These are phyloP conservation scores for Sugiyamaella mastotermitis DNA, from an alignment of 805 yeast genomes.

Conservation along the genomic window DNA sequence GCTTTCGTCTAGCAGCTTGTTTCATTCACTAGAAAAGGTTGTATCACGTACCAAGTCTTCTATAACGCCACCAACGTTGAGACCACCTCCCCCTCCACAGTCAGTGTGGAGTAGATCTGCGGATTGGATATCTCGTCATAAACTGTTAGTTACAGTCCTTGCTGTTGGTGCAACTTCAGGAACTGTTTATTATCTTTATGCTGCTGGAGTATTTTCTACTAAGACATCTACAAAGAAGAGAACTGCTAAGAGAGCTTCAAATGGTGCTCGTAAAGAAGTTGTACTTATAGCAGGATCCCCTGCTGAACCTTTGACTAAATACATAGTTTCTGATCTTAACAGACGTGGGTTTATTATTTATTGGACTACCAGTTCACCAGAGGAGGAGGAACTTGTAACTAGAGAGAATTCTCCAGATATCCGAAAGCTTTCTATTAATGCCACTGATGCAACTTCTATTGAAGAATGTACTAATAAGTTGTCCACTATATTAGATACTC, in stretches of 20 bases:
- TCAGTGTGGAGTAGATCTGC: slow-evolving; percentile 13
- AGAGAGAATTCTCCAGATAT: slow-evolving; percentile 62
- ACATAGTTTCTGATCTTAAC: slow-evolving; percentile 68
- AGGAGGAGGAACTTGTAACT: slow-evolving; percentile 43
- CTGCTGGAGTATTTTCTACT: slow-evolving; percentile 4
- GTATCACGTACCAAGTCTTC: slow-evolving; percentile 7
- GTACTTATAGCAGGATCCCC: slow-evolving; percentile 73
- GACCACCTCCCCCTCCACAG: slow-evolving; percentile 26
- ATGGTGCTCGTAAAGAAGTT: slow-evolving; percentile 73
- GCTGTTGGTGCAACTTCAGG: slow-evolving; percentile 19
- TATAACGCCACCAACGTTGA: slow-evolving; percentile 8
- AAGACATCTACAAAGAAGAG: slow-evolving; percentile 29
- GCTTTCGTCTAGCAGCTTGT: slow-evolving; percentile 16
- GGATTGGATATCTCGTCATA: slow-evolving; percentile 25
- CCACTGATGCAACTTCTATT: slow-evolving; percentile 37
- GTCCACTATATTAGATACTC: slow-evolving; percentile 42
- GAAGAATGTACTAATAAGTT: slow-evolving; percentile 46
- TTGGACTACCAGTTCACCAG: slow-evolving; percentile 58
- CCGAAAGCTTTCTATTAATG: slow-evolving; percentile 52
- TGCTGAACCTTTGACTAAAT: slow-evolving; percentile 62
- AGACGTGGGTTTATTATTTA: slow-evolving; percentile 77
- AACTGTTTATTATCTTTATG: slow-evolving; percentile 18
- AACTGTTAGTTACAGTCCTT: slow-evolving; percentile 16
- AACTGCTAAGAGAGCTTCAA: slow-evolving; percentile 54
- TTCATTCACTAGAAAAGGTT: slow-evolving; percentile 11